Base-by-base conservation (phyloP, 169 alveolate genomes). In the Eimeria zaria region DNA sequence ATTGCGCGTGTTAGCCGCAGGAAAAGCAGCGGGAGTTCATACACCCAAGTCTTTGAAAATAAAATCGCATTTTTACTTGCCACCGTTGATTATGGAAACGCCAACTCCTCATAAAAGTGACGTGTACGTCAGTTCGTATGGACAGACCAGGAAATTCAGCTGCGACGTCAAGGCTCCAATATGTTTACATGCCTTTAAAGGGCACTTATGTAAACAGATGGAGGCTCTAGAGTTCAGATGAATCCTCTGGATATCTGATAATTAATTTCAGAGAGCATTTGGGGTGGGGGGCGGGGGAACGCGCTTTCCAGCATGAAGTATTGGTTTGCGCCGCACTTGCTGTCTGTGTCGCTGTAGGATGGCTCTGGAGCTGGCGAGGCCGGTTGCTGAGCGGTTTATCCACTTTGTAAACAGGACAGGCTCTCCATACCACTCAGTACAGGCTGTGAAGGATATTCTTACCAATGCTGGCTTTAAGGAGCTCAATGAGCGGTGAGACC, bases 341-440 rank as follows among this genome's bases (percentile, higher is more conserved):
- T 76, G 20, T 76, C 36, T 8, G 30, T 48, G 51, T 48, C 71
- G n/a, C 22, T 58, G 51, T 46, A 85, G 92, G 58, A 85, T 85
- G 92, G 78, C 78, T 24, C 96, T 93, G 20, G 93, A 93, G 62
- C 62, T 58, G 71, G 96, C 88, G 30, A 41, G 88, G 71, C 88
- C 67, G 76, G 33, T 51, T 7, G 97, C 96, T 30, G 64, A 92
- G 33, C 46, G 92, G n/a, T 98, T 98, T 85, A 64, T 98, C 20
- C 80, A 97, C 22, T 98, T 97, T 81, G 96, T 98, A 18, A 98
- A 98, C 90, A 89, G 60, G 84, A 97, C 98, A 53, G 99, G 98
- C 22, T 97, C 98, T 1, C 98, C 99, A 24, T 97, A 97, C 83
- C 99, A 98, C 97, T 96, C 98, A 7, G 98, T 98, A 11, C 87